phyloP scores from a whole-genome alignment of 2,329 filamentous ascomycete species.

The Clonostachys chloroleuca region DNA sequence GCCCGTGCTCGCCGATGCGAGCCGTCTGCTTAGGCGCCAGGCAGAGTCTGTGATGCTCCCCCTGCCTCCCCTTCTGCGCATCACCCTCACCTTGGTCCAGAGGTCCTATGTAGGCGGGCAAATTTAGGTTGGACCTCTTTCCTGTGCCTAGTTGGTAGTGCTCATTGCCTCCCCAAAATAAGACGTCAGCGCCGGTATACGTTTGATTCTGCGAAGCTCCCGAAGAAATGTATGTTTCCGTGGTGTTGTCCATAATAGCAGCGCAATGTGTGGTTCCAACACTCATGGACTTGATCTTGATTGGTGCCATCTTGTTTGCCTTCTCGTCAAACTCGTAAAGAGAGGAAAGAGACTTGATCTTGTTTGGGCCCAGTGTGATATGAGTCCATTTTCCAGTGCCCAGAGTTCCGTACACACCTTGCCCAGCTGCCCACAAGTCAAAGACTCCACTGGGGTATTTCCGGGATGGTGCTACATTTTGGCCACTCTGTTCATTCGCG shows the following conservation, averaged over 20 bases:
- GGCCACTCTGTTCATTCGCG: constrained; percentile 3
- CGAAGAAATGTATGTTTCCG: constrained; percentile 53
- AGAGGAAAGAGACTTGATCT: constrained; percentile 78
- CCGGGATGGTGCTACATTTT: constrained; percentile 18
- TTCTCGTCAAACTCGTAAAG: constrained; percentile 85
- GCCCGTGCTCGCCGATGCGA: constrained; percentile 51
- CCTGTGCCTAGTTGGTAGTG: constrained; percentile 90
- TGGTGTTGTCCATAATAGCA: constrained; percentile 79
- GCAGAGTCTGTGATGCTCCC: constrained; percentile 71
- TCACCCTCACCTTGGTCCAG: constrained; percentile 60
- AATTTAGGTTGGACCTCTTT: constrained; percentile 74
- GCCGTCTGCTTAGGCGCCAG: constrained; percentile 74
- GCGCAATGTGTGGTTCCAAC: constrained; percentile 78
- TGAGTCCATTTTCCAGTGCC: constrained; percentile 90
- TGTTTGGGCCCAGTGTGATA: constrained; percentile 70
- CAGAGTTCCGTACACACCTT: constrained; percentile 77
- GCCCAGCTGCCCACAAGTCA: constrained; percentile 84
- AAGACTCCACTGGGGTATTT: constrained; percentile 21
- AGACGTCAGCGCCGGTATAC: constrained; percentile 82
- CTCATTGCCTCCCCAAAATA: constrained; percentile 96
- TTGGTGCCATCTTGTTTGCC: constrained; percentile 64
- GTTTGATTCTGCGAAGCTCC: constrained; percentile 61
- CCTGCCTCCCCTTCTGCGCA: constrained; percentile 50
- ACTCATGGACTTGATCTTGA: constrained; percentile 68
- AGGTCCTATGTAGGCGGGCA: constrained; percentile 75